These are phyloP conservation scores for Komagataella phaffii DNA, from an alignment of 805 yeast genomes.

Conservation along the genomic window DNA sequence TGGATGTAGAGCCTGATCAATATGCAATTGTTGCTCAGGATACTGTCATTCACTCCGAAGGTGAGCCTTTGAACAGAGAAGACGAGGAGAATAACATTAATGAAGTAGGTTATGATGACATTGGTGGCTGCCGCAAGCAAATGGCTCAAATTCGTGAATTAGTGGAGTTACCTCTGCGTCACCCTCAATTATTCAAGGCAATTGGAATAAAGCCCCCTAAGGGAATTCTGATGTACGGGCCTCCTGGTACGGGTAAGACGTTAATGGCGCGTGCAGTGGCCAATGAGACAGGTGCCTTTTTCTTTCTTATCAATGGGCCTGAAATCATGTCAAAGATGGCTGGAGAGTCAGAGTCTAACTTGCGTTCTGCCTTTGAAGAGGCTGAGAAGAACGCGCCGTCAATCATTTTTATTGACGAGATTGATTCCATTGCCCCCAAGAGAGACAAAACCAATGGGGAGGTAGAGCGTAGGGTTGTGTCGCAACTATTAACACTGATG, in stretches of 20 bases:
- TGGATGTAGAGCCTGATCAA: conserved; percentile 95
- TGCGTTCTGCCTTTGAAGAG: conserved; percentile 97
- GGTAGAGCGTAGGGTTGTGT: conserved; percentile 98
- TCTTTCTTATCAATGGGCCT: conserved; percentile 96
- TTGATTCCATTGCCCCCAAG: conserved; percentile 98
- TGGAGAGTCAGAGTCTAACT: conserved; percentile 94
- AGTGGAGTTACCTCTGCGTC: conserved; percentile 96
- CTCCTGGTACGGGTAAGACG: conserved; percentile 99
- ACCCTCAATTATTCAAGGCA: conserved; percentile 94
- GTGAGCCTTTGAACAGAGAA: conserved; percentile 96
- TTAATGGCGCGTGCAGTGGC: conserved; percentile 99
- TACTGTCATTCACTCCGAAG: conserved; percentile 95
- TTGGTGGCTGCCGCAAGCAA: conserved; percentile 98
- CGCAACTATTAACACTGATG: conserved; percentile 94
- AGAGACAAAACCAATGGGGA: conserved; percentile 99
- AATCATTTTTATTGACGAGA: conserved; percentile 95
- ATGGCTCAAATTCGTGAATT: conserved; percentile 99
- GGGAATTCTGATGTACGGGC: conserved; percentile 97
- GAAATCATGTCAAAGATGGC: conserved; percentile 99
- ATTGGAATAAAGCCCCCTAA: conserved; percentile 97
- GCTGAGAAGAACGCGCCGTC: conserved; percentile 96
- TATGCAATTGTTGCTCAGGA: conserved; percentile 98
- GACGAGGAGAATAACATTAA: conserved; percentile 94
- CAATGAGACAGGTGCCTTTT: conserved; percentile 97
- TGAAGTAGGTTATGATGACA: conserved; percentile 97